Conservation (phyloP, 805 yeast genomes). For the Sugiyamaella boreocaroliniensis region DNA sequence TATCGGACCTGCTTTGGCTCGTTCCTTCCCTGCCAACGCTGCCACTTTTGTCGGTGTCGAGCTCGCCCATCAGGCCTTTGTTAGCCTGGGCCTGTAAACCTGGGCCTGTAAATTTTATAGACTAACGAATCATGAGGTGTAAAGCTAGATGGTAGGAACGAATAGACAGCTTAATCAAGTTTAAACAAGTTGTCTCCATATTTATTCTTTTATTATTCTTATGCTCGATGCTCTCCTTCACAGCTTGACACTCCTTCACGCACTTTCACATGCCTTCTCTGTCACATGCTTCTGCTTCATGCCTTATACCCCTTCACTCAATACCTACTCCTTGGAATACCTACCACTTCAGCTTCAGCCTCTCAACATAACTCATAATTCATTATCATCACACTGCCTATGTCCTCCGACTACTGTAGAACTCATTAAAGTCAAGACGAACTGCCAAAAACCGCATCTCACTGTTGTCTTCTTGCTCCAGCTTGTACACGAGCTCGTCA, state of each 20-base stretch:
- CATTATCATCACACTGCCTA: not conserved
- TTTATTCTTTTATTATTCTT: too few relatives aligned
- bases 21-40: constrained; percentile 99
- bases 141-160: too few relatives aligned
- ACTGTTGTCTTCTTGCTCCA: constrained; percentile 25
- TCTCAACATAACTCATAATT: not conserved
- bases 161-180: not conserved
- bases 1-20: constrained; percentile 85
- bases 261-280: too few relatives aligned
- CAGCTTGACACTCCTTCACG: too few relatives aligned
- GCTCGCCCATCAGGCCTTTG: constrained; percentile 44
- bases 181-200: too few relatives aligned
- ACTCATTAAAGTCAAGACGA: constrained; percentile 33
- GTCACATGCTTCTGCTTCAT: not conserved
- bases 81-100: constrained; percentile 4
- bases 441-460: constrained; percentile 32
- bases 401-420: constrained; percentile 18
- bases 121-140: not conserved
- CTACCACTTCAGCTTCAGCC: too few relatives aligned
- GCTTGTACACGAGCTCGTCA: constrained; percentile 22
- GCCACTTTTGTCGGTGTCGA: constrained; percentile 97
- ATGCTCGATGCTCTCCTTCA: not conserved
- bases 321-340: not conserved
- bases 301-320: too few relatives aligned
- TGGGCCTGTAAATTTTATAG: constrained; percentile 3